These are phyloP conservation scores for Claviceps pusilla DNA, from an alignment of 2,329 filamentous ascomycete species.

Conservation along the genomic window DNA sequence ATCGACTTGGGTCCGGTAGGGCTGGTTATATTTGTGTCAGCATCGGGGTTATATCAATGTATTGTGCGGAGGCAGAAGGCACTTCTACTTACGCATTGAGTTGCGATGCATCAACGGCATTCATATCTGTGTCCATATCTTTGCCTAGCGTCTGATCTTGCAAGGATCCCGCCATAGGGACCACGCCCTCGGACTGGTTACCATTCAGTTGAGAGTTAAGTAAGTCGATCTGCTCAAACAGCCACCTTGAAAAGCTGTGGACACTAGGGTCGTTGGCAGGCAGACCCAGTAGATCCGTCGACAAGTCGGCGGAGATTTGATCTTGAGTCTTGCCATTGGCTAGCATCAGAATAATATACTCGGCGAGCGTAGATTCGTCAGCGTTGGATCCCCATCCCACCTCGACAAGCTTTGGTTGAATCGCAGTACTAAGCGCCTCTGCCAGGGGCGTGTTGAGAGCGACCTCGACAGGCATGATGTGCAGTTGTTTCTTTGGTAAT, in stretches of 20 bases:
- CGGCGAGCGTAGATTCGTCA: constrained; percentile 64
- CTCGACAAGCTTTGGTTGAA: constrained; percentile 84
- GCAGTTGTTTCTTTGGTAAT: neutral
- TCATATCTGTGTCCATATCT: constrained; percentile 60
- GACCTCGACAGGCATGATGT: constrained; percentile 63
- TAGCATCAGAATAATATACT: constrained; percentile 96
- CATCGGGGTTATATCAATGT: neutral
- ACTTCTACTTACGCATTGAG: constrained; percentile 42
- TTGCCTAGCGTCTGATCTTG: constrained; percentile 21
- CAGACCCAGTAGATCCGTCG: constrained; percentile 71
- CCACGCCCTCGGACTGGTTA: constrained; percentile 17
- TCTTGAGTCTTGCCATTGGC: constrained; percentile 87
- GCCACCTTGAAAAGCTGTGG: constrained; percentile 73
- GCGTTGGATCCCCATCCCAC: constrained; percentile 80
- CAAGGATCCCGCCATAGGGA: constrained; percentile 16
- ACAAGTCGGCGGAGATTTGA: constrained; percentile 76
- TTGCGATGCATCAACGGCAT: constrained; percentile 34
- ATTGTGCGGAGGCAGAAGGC: too few relatives aligned
- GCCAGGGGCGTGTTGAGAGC: constrained; percentile 68
- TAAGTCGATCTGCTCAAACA: constrained; percentile 72
- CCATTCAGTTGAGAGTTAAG: constrained; percentile 51
- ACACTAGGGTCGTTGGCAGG: constrained; percentile 71
- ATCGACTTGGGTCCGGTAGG: constrained; percentile 92
- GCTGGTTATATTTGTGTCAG: constrained; percentile 29
- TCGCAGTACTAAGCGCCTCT: constrained; percentile 63